Evolutionary conservation across 352 stramenopile species (phyloP).

Genomic region (Phytopythium ostracodes): DNA sequence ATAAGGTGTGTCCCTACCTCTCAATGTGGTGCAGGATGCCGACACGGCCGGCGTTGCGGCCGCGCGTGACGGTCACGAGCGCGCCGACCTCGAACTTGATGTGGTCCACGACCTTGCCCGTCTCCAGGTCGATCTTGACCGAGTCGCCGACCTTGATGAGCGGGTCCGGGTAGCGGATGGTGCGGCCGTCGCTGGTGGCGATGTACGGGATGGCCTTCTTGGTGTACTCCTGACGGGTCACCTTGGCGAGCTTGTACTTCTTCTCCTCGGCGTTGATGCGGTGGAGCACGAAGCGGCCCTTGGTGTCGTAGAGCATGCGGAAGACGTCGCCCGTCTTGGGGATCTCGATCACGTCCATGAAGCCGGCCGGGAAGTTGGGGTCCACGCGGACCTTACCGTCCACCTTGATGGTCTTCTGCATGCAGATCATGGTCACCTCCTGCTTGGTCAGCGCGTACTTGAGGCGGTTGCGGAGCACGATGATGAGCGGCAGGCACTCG

Average conservation of each 20-base stretch:
- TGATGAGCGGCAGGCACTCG: conserved; percentile 97
- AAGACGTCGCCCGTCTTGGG: conserved; percentile 97
- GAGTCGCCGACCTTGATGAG: conserved; percentile 98
- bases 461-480: conserved; percentile 98
- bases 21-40: conserved; percentile 97
- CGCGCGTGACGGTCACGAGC: conserved; percentile 96
- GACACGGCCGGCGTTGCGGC: conserved; percentile 97
- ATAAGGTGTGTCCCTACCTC: conserved; percentile 89
- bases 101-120: conserved; percentile 96
- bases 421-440: conserved; percentile 99
- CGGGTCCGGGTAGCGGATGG: conserved; percentile 98
- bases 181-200: conserved; percentile 98
- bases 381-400: conserved; percentile 97
- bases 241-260: conserved; percentile 98
- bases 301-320: conserved; percentile 98
- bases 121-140: conserved; percentile 98
- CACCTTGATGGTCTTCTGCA: conserved; percentile 99
- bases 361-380: conserved; percentile 97
- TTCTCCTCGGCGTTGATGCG: conserved; percentile 95
- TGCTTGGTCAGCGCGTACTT: conserved; percentile 99
- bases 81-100: conserved; percentile 99
- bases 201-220: conserved; percentile 98
- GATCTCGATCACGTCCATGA: conserved; percentile 99
- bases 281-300: conserved; percentile 98
- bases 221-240: conserved; percentile 94